phyloP scores from a whole-genome alignment of 1,284 basidiomycete genomes.

The Cutaneotrichosporon curvatum region DNA sequence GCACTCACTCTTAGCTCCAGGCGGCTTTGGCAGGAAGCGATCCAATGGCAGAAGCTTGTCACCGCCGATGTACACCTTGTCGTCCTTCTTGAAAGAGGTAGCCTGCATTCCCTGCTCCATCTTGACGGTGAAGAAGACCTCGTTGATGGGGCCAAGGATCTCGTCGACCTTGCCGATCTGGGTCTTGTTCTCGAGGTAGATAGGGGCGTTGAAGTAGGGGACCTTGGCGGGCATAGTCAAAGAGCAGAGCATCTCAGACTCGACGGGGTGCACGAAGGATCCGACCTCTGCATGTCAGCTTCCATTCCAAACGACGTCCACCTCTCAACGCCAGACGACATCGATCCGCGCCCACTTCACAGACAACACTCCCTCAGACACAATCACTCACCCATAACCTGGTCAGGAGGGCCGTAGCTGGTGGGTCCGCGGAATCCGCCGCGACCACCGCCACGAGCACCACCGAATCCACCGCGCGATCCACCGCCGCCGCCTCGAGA shows the following conservation, averaged over 20 bases:
- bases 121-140: conserved; percentile 97
- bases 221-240: conserved; percentile 81
- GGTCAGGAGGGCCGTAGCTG: conserved; percentile 72
- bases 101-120: conserved; percentile 96
- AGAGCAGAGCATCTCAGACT: conserved; percentile 96
- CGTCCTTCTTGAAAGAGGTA: conserved; percentile 89
- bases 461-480: conserved; percentile 43
- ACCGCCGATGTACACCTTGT: conserved; percentile 88
- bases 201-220: conserved; percentile 98
- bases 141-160: conserved; percentile 81
- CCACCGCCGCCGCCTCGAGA: conserved; percentile 39
- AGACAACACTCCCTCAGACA: background rate
- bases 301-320: no score
- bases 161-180: conserved; percentile 90
- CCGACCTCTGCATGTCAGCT: conserved; percentile 62
- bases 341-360: background rate
- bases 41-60: conserved; percentile 97
- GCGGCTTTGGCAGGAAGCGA: conserved; percentile 91
- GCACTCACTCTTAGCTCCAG: conserved; percentile 56
- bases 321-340: no score
- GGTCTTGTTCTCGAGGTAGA: conserved; percentile 97
- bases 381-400: conserved; percentile 59
- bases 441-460: conserved; percentile 33
- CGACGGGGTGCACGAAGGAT: conserved; percentile 84
- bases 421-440: conserved; percentile 51